Base-by-base conservation (phyloP, 768 basidiomycete species). In the Suillus variegatus region DNA sequence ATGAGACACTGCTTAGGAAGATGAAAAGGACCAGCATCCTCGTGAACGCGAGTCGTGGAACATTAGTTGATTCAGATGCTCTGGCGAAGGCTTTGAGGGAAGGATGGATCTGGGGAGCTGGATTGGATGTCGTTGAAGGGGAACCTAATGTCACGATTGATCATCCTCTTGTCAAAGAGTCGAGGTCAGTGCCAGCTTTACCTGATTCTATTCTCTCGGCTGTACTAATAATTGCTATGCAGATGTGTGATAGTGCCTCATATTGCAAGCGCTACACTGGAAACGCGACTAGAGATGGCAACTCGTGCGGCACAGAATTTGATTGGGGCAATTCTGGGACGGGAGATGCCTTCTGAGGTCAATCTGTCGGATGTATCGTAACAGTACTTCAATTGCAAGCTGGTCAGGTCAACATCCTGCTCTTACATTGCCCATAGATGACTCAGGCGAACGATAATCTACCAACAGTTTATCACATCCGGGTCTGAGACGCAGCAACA, bases 41-140 rank as follows among this genome's bases (percentile, higher is more conserved):
- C 22, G 89, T 99, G 54, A 99, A 99, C 73, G 85, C 90, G 2
- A 86, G 88, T 14, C 82, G 97, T 35, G 97, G 97, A 40, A 88
- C 93, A 0, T 78, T 98, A 16, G 93, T 99, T 8, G 95, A 99
- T 75, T 93, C 93, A 0, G 87, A 92, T 57, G 97, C 96, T 14
- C 83, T 99, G 10, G 91, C 90, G 2, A 86, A 83, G 66, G 97
- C 96, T 2, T 78, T 99, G 51, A 75, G 80, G 55, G 87, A 91
- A 66, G 85, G 84, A 3, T 89, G 90, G 87, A 91, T 99, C 28
- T 96, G 91, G 84, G 95, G 88, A 28, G 97, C 97, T 0, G 97
- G 94, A 0, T 71, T 99, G 13, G 97, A 99, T 75, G 97, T 99
- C 43, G 88, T 98, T 8, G 93, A 95, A 68, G 95, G 95, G 22